Evolutionary conservation across 108 stramenopile genomes (phyloP), one percentile per base, ranked within the genome.

Genomic region (Aurantiochytrium sp.): DNA sequence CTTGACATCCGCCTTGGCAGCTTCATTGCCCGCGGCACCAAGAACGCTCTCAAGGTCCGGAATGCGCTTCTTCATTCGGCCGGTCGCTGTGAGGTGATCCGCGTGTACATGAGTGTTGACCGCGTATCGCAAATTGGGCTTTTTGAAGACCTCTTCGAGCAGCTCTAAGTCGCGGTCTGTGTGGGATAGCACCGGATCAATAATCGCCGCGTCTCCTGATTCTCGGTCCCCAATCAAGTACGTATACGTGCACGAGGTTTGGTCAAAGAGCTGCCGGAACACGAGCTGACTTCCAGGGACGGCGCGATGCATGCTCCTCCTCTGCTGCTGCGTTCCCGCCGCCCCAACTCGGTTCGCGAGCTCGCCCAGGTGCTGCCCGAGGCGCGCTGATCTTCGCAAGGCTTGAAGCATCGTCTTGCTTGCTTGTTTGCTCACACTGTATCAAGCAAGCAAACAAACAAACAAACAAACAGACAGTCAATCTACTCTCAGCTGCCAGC

Each of bases 141-240:
- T 94, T 69, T 69, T 42, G 8, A 69, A 23, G 49, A 95, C 91
- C 44, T 93, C 92, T n/a, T 91, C 23, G 0, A 96, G 95, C 29
- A 93, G 51, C 93, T 98, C 95, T 5, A 97, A 90, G 89, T 99
- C 98, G 21, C 98, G 90, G 91, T 98, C 97, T 5, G 96, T 94
- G 87, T 96, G 98, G 21, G 94, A 94, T 89, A 97, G 97, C 87
- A 99, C 98, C 10, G 97, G 94, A 87, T 98, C 97, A 16, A 98
- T 95, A 19, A 98, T 45, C 58, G 97, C 91, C n/a, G 96, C 96
- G 91, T 97, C 96, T 72, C 95, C 95, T 6, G 95, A 96, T 12
- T 92, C 88, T 5, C 73, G 60, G 89, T 96, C 96, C 91, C 95
- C 97, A 44, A 98, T 90, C 10, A 98, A 58, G 91, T 97, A 98